Evolutionary conservation across 2,329 filamentous ascomycete species (phyloP).

Genomic region (Colletotrichum sp.): DNA sequence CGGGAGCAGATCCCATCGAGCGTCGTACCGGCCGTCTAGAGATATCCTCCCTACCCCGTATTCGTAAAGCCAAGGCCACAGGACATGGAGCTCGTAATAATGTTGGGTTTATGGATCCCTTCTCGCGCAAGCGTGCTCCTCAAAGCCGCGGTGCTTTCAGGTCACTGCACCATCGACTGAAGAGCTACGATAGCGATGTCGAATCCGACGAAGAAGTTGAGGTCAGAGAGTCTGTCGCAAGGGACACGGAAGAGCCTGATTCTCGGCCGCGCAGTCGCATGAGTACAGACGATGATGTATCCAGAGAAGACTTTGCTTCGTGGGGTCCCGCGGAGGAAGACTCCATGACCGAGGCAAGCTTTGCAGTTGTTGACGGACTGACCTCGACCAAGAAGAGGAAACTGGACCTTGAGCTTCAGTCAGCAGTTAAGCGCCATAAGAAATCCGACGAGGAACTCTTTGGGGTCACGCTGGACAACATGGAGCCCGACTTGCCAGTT

Average conservation of each 20-base stretch:
- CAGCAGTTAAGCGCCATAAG: slow-evolving; percentile 79
- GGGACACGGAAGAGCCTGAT: slow-evolving; percentile 86
- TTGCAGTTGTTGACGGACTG: slow-evolving; percentile 63
- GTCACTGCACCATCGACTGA: slow-evolving; percentile 81
- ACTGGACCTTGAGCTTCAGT: slow-evolving; percentile 70
- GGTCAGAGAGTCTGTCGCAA: slow-evolving; percentile 62
- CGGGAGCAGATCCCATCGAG: slow-evolving; percentile 66
- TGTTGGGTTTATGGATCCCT: slow-evolving; percentile 69
- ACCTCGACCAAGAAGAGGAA: slow-evolving; percentile 72
- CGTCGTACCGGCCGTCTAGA: slow-evolving; percentile 62
- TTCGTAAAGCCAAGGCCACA: slow-evolving; percentile 70
- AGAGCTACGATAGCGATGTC: slow-evolving; percentile 77
- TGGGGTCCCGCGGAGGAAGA: slow-evolving; percentile 64
- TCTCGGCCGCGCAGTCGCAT: slow-evolving; percentile 81
- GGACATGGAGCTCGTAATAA: slow-evolving; percentile 57
- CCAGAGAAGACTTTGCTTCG: slow-evolving; percentile 53
- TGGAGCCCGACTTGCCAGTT: slow-evolving; percentile 54
- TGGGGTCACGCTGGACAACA: slow-evolving; percentile 62
- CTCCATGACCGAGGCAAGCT: slow-evolving; percentile 75
- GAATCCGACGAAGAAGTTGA: slow-evolving; percentile 86
- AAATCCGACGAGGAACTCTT: slow-evolving; percentile 82
- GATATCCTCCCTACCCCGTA: slow-evolving; percentile 73
- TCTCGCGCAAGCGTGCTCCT: slow-evolving; percentile 67
- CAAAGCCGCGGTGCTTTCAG: slow-evolving; percentile 68
- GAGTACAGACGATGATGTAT: slow-evolving; percentile 56